Percentiles rank a stretch among this genome's conserved stretches.
Evolutionary conservation across 345 rosid genomes (phyloP).

Genomic region (Aquilaria sinensis): DNA sequence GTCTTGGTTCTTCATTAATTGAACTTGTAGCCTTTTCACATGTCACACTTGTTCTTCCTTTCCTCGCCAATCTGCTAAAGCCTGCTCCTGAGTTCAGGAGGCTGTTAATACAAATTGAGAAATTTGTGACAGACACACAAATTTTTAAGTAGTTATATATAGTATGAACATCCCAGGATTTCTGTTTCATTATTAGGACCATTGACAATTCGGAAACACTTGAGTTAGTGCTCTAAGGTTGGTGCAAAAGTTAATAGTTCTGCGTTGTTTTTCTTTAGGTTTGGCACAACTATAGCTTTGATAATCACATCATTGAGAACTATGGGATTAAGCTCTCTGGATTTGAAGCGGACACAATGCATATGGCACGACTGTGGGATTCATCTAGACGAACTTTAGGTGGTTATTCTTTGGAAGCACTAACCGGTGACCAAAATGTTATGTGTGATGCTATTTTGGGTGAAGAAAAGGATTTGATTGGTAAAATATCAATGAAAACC

Average conservation of each 20-base stretch:
- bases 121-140: too few relatives aligned
- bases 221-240: not conserved
- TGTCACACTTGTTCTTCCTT: not conserved
- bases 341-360: slow-evolving; percentile 97
- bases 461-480: slow-evolving; percentile 49
- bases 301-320: slow-evolving; percentile 75
- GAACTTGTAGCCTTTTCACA: not conserved
- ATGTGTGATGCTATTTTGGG: slow-evolving; percentile 34
- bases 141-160: too few relatives aligned
- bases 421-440: slow-evolving; percentile 60
- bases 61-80: not conserved
- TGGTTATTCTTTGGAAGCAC: slow-evolving; percentile 97
- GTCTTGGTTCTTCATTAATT: slow-evolving; percentile 8
- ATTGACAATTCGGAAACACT: not conserved
- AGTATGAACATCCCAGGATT: too few relatives aligned
- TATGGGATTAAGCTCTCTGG: slow-evolving; percentile 75
- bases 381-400: slow-evolving; percentile 73
- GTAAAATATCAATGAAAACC: slow-evolving; percentile 87
- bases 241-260: slow-evolving; percentile 9
- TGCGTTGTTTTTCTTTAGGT: slow-evolving; percentile 41
- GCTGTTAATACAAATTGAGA: too few relatives aligned
- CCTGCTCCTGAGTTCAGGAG: not conserved
- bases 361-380: slow-evolving; percentile 97
- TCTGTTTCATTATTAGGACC: too few relatives aligned
- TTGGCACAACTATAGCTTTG: slow-evolving; percentile 99